Base-by-base conservation (phyloP, 306 rosid species). In the Heteromeles arbutifolia region DNA sequence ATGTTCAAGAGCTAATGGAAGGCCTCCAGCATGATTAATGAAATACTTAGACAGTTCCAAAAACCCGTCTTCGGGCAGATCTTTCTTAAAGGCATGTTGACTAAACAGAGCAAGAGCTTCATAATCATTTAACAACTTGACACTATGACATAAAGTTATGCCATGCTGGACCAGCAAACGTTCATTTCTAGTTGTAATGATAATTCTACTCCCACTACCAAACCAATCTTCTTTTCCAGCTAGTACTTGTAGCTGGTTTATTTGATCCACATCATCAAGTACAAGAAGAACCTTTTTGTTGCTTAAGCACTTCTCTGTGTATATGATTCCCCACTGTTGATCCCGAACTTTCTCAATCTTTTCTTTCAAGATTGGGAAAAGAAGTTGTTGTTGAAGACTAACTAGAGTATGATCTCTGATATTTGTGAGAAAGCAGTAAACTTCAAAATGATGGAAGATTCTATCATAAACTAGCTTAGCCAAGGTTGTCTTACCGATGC, bases 131-230 rank as follows among this genome's bases (percentile, higher is more conserved):
- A 53, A 53, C 21, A 17, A n/a, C n/a, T 53, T 0, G 6, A 53
- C 22, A 0, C 19, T 6, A 18, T 53, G 21, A 5, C 22, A 18
- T 18, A 4, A 2, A n/a, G 19, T 21, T 53, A 18, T 19, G 31
- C 10, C 74, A 18, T 29, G 44, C 45, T 70, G 11, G 22, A 1
- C 11, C 13, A 87, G 53, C 14, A 87, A 6, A 68, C 79, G 80
- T 48, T 71, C 21, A 64, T 72, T 57, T 78, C 85, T 72, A 4
- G 76, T 72, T 68, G 85, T 86, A 69, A 86, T 72, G 12, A 83
- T 72, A 3, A 86, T 65, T 77, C 84, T 81, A 29, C 86, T 86
- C n/a, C 86, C 89, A 25, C 3, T 14, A 28, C 67, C 67, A 62
- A 62, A 62, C 67, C 67, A 62, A 62, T 70, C 79, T 78, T 56